A percentile compares a stretch with the other conserved stretches of the same genome.
Conservation (phyloP, 129 eudicot genomes). For the Centrapalus pauciflorus region DNA sequence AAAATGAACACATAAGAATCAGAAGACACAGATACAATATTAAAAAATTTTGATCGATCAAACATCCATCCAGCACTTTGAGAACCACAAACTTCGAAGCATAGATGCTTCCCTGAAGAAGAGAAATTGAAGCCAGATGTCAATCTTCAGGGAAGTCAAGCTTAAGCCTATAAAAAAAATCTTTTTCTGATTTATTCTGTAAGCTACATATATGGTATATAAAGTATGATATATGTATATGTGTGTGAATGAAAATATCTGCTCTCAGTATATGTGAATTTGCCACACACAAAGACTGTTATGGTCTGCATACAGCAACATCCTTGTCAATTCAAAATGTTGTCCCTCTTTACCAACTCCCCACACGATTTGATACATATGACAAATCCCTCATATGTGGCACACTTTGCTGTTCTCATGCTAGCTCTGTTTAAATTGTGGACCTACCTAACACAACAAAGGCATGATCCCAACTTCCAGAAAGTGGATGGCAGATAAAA, state of each 20-base stretch:
- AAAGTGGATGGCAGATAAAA: neutral
- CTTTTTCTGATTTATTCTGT: neutral
- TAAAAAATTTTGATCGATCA: no score
- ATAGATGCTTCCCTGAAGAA: no score
- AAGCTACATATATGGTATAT: neutral
- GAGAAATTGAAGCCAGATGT: no score
- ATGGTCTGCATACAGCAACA: no score
- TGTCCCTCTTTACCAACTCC: neutral
- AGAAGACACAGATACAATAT: no score
- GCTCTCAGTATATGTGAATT: neutral
- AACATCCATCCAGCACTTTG: no score
- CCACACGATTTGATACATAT: neutral
- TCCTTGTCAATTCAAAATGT: no score
- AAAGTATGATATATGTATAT: neutral
- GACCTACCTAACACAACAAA: neutral
- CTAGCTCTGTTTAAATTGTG: neutral
- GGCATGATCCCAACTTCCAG: neutral
- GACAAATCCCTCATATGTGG: neutral
- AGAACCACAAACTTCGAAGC: no score
- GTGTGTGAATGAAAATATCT: neutral
- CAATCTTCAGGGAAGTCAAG: neutral
- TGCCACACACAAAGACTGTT: neutral
- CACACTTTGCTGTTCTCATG: neutral
- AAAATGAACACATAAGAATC: neutral
- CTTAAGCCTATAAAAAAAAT: neutral